Base-by-base conservation (phyloP, 495 filamentous ascomycete species). In the Hyaloscypha bicolor region DNA sequence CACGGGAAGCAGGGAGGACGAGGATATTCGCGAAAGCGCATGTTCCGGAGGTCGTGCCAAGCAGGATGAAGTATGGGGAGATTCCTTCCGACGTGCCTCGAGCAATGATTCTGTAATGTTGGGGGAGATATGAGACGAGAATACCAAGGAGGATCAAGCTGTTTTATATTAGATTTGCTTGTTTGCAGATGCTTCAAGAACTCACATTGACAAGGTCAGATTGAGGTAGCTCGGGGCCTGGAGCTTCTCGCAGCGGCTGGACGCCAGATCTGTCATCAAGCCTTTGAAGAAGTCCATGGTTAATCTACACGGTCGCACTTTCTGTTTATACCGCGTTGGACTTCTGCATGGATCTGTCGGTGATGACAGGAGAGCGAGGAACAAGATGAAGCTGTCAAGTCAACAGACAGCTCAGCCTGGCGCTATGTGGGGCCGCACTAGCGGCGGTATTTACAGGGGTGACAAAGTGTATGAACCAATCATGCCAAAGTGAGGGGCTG, bases 51-150 rank as follows among this genome's bases (percentile, higher is more conserved):
- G 93, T 96, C 22, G 90, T 90, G 58, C 96, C 95, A 30, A 99
- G 89, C 21, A 98, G 87, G 65, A 99, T 86, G 72, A 96, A 99
- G 73, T 92, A 92, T 3, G 95, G 94, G 33, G 93, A 97, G 61
- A 99, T 94, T 56, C 95, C 95, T 78, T 94, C 93, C n/a, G 96
- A 97, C 55, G 91, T 94, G 59, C 90, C 87, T 39, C 93, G 87
- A 52, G 84, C 78, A 69, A 96, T 91, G 80, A 99, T 98, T 66
- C 94, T 92, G 75, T 88, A 82, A 77, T 98, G 95, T 76, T 99
- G 95, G 2, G 95, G 96, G 32, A 97, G 86, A 78, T 99, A 99
- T 66, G 94, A 97, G 66, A 94, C 76, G 63, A 98, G 80, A 76
- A 99, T 96, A 57, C 96, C 95, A 71, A 97, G 73, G 72, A 98